A percentile compares a stretch with the other conserved stretches of the same genome.
Evolutionary conservation across 2,329 filamentous ascomycete genomes (phyloP).

Genomic region (Sporothrix sp.): DNA sequence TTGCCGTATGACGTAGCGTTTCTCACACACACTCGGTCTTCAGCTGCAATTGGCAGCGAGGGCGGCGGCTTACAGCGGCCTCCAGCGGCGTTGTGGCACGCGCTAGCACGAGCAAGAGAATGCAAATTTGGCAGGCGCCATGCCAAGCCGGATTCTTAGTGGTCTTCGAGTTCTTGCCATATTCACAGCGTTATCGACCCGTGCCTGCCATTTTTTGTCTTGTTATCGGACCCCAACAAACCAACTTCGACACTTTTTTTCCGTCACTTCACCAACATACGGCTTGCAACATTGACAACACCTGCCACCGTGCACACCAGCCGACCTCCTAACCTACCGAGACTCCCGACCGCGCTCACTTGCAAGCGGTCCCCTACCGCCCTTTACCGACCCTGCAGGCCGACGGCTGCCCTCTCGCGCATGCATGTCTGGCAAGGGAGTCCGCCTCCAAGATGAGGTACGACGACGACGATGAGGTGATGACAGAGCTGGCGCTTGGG

Average conservation of each 20-base stretch:
- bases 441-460: conserved; percentile 52
- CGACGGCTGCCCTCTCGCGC: conserved; percentile 18
- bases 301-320: too few species aligned
- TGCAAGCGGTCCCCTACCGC: neutral
- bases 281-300: too few species aligned
- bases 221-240: conserved; percentile 1
- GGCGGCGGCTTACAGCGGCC: neutral
- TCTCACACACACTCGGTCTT: too few species aligned
- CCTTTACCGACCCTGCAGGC: neutral
- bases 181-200: neutral
- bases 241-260: neutral
- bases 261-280: too few species aligned
- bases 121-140: neutral
- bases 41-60: neutral
- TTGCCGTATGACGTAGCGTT: neutral
- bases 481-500: neutral
- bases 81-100: neutral
- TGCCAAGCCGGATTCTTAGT: neutral
- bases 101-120: neutral
- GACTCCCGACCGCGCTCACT: neutral
- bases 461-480: conserved; percentile 10
- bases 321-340: too few species aligned
- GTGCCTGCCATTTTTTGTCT: conserved; percentile 1
- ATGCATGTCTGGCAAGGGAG: conserved; percentile 35
- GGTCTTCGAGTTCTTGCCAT: neutral